A percentile compares a stretch with the other conserved stretches of the same genome.
phyloP scores from a whole-genome alignment of 1,284 basidiomycete genomes.

The Flammula alnicola region DNA sequence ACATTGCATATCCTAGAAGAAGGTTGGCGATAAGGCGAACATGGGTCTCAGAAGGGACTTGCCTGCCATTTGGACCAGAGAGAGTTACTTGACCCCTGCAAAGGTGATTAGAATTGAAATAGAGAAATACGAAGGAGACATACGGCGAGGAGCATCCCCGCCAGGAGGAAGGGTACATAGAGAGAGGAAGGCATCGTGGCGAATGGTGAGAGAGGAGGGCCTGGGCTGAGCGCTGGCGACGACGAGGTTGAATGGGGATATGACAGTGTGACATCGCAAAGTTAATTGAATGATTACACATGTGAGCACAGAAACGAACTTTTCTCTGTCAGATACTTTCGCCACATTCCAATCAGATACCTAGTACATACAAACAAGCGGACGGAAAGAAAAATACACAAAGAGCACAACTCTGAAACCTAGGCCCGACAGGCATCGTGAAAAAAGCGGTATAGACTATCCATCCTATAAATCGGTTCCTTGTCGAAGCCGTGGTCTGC shows the following conservation, averaged over 20 bases:
- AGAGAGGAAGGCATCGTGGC: constrained; percentile 54
- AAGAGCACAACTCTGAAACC: too few relatives aligned
- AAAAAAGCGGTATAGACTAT: constrained; percentile 39
- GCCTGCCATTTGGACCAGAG: constrained; percentile 84
- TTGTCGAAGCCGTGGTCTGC: constrained; percentile 41
- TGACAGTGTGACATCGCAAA: too few relatives aligned
- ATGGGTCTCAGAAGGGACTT: constrained; percentile 23
- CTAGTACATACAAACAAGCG: too few relatives aligned
- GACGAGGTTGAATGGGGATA: too few relatives aligned
- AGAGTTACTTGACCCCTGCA: constrained; percentile 77
- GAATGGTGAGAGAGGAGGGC: constrained; percentile 23
- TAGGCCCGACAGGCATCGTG: constrained; percentile 12
- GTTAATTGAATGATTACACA: too few relatives aligned
- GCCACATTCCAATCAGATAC: too few relatives aligned
- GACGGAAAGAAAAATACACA: too few relatives aligned
- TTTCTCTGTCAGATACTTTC: too few relatives aligned
- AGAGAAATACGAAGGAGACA: constrained; percentile 20
- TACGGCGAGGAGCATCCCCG: constrained; percentile 83
- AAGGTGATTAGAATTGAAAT: constrained; percentile 13
- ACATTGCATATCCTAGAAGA: constrained; percentile 87
- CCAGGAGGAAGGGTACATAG: constrained; percentile 55
- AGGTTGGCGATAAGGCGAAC: constrained; percentile 20
- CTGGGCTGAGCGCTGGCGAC: too few relatives aligned
- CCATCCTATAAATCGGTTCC: constrained; percentile 35
- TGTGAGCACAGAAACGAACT: too few relatives aligned